A percentile compares a stretch with the other conserved stretches of the same genome.
Evolutionary conservation across 2,329 filamentous ascomycete species (phyloP).

Genomic region (Paraphoma chrysanthemicola): DNA sequence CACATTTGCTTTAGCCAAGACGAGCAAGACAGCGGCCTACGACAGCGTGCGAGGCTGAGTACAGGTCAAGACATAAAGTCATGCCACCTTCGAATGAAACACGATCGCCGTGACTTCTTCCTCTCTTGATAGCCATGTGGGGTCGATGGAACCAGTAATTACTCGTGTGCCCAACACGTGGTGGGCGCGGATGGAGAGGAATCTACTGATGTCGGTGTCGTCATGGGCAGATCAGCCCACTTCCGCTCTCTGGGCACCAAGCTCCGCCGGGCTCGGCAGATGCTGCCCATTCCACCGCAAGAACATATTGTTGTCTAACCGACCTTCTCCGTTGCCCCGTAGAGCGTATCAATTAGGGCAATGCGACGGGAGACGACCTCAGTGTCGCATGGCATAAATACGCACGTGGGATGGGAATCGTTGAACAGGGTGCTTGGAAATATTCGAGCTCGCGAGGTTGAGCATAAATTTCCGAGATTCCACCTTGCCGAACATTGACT

Average conservation of each 20-base stretch:
- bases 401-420: too few relatives aligned
- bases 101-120: not conserved
- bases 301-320: constrained; percentile 13
- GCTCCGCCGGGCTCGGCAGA: constrained; percentile 1
- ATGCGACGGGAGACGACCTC: too few relatives aligned
- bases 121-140: not conserved
- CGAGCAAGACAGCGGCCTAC: not conserved
- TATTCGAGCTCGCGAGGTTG: too few relatives aligned
- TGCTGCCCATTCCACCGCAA: constrained; percentile 17
- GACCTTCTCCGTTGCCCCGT: constrained; percentile 7
- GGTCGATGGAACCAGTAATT: not conserved
- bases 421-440: too few relatives aligned
- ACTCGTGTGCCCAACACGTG: not conserved
- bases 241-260: not conserved
- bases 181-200: not conserved
- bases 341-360: too few relatives aligned
- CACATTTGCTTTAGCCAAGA: not conserved
- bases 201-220: not conserved
- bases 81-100: not conserved
- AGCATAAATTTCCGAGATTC: too few relatives aligned
- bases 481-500: too few relatives aligned
- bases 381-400: too few relatives aligned
- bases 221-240: not conserved
- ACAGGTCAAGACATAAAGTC: not conserved
- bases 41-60: constrained; percentile 2